Base-by-base conservation (phyloP, 2,329 filamentous ascomycete species). In the Pezicula radicicola region DNA sequence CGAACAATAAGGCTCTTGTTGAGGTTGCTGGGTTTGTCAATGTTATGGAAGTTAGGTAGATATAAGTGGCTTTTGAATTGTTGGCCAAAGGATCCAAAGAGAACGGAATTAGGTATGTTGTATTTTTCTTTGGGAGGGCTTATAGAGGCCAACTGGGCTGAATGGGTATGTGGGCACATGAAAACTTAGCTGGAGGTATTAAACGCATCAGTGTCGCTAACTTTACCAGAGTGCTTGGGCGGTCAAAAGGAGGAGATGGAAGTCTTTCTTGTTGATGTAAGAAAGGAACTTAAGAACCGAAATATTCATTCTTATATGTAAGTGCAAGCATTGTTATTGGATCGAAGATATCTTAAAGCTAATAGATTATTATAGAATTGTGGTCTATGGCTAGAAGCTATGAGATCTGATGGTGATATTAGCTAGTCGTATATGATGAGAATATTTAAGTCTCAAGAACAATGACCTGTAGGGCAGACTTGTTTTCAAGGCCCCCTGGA, bases 61-160 rank as follows among this genome's bases (percentile, higher is more conserved):
- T 76, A 70, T 60, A 75, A 44, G 25, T 75, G 78, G 67, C 79
- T 78, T 1, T 69, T 71, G 28, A 78, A 75, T 55, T 60, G 67
- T 12, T 83, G 79, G 79, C 73, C 78, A 0, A 74, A 72, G 48
- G 73, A 80, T 52, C 66, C 69, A 6, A 71, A 33, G 46, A 49
- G 27, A 61, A 56, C n/a, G 40, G 48, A 56, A 43, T 40, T 59
- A 44, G 55, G 59, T 56, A 46, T 45, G 9, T 18, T 21, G 13
- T 30, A 27, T n/a, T n/a, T n/a, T n/a, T n/a, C n/a, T n/a, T n/a
- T n/a, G n/a, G 42, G 1, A 12, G 21, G 8, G 10, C 4, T 25
- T 35, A 15, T 4, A 15, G 30, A 15, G n/a, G 37, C 12, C 27
- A n/a, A 41, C 16, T 25, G 8, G 27, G 19, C 36, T 27, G 35